These are phyloP conservation scores for Penicillium sp. DNA, from an alignment of 2,329 filamentous ascomycete species.

Conservation along the genomic window DNA sequence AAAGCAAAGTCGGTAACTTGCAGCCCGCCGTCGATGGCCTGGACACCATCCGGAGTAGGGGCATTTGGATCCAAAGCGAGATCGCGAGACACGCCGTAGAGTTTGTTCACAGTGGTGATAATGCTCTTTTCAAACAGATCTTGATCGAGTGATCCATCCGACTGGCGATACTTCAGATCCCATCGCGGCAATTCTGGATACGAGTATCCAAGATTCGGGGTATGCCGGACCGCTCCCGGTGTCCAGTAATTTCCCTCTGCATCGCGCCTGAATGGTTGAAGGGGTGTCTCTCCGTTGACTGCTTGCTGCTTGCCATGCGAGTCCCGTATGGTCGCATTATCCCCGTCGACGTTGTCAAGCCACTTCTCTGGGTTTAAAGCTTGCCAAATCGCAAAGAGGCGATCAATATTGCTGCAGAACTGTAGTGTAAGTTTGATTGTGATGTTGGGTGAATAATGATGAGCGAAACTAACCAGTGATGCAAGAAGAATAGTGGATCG, in stretches of 20 bases:
- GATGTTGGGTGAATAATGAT: too few relatives aligned
- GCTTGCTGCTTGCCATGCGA: slow-evolving; percentile 4
- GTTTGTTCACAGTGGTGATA: not conserved
- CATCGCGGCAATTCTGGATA: slow-evolving; percentile 8
- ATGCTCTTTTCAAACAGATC: slow-evolving; percentile 1
- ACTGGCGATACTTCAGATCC: slow-evolving; percentile 1
- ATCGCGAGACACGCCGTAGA: slow-evolving; percentile 11
- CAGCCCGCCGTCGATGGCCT: slow-evolving; percentile 9
- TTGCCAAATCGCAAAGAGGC: slow-evolving; percentile 18
- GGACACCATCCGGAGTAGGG: slow-evolving; percentile 4
- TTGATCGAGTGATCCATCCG: slow-evolving; percentile 5
- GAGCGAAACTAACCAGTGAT: slow-evolving; percentile 57
- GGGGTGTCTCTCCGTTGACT: slow-evolving; percentile 2
- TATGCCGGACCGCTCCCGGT: not conserved
- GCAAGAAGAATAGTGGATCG: slow-evolving; percentile 77
- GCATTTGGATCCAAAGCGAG: slow-evolving; percentile 7
- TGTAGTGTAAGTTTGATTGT: too few relatives aligned
- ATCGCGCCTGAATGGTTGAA: slow-evolving; percentile 7
- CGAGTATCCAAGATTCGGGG: slow-evolving; percentile 8
- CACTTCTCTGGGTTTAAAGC: slow-evolving; percentile 9
- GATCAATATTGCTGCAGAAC: slow-evolving; percentile 16
- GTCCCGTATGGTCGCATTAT: slow-evolving; percentile 7
- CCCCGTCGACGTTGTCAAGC: slow-evolving; percentile 1
- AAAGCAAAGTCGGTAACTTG: slow-evolving; percentile 10
- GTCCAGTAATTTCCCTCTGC: slow-evolving; percentile 5